Percentiles rank a stretch among this genome's conserved stretches.
Conservation (phyloP, 345 rosid species). For the Salix purpurea region DNA sequence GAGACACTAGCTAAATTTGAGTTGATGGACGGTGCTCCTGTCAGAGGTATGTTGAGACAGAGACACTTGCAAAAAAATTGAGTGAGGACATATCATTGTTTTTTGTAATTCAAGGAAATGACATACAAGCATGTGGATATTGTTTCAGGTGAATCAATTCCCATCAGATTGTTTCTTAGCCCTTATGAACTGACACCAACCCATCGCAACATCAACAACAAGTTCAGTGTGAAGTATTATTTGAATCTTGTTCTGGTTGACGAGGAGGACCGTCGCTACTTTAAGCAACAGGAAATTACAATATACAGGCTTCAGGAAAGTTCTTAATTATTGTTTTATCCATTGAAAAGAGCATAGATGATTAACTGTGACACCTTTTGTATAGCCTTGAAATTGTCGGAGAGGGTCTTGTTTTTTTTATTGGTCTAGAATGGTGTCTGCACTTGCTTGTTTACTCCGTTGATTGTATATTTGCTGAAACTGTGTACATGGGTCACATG, state of each 20-base stretch:
- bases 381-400: background rate
- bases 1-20: constrained; percentile 96
- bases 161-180: constrained; percentile 85
- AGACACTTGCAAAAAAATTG: background rate
- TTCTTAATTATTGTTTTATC: constrained; percentile 26
- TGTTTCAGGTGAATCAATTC: constrained; percentile 86
- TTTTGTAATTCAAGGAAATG: background rate
- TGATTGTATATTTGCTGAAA: background rate
- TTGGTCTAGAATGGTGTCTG: background rate
- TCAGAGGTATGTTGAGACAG: constrained; percentile 58
- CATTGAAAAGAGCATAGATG: background rate
- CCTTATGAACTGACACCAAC: constrained; percentile 97
- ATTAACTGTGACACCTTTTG: background rate
- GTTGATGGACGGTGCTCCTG: constrained; percentile 99
- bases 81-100: background rate
- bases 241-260: constrained; percentile 93
- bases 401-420: background rate
- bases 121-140: background rate
- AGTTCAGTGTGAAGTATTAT: constrained; percentile 91
- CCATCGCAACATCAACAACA: constrained; percentile 89
- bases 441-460: background rate
- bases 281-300: constrained; percentile 94
- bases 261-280: constrained; percentile 96
- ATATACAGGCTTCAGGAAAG: constrained; percentile 76
- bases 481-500: background rate